phyloP scores from a whole-genome alignment of 2,329 filamentous ascomycete genomes.

The Epichloe elymi region DNA sequence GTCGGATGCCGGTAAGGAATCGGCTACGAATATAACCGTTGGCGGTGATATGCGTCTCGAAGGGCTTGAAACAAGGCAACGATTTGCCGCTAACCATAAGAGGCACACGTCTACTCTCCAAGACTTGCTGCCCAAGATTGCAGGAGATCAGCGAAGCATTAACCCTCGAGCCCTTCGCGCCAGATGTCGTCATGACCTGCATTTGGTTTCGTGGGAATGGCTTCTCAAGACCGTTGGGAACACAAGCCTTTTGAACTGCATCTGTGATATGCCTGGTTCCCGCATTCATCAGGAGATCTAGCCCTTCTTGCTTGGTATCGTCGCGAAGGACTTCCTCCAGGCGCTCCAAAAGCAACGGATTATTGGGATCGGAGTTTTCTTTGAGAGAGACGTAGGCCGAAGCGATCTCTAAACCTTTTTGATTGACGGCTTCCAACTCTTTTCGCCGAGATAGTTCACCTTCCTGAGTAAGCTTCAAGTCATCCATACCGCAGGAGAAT shows the following conservation, averaged over 20 bases:
- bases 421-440: slow-evolving; percentile 52
- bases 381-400: slow-evolving; percentile 79
- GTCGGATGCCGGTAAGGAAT: slow-evolving; percentile 94
- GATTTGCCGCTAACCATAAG: slow-evolving; percentile 98
- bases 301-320: slow-evolving; percentile 74
- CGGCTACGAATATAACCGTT: slow-evolving; percentile 90
- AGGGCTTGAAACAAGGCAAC: slow-evolving; percentile 83
- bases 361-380: slow-evolving; percentile 46
- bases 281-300: slow-evolving; percentile 79
- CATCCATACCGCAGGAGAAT: slow-evolving; percentile 95
- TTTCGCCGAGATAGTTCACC: slow-evolving; percentile 62
- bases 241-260: slow-evolving; percentile 61
- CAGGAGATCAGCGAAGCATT: slow-evolving; percentile 97
- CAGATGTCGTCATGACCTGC: slow-evolving; percentile 96
- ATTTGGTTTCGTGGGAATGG: slow-evolving; percentile 95
- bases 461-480: slow-evolving; percentile 69
- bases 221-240: slow-evolving; percentile 75
- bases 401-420: slow-evolving; percentile 66
- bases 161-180: slow-evolving; percentile 83
- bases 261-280: slow-evolving; percentile 59
- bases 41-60: slow-evolving; percentile 76
- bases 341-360: slow-evolving; percentile 60
- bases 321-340: slow-evolving; percentile 85
- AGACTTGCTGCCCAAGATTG: slow-evolving; percentile 89
- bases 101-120: slow-evolving; percentile 89